phyloP scores from a whole-genome alignment of 495 filamentous ascomycete species.

The Aspergillus heteromorphus region DNA sequence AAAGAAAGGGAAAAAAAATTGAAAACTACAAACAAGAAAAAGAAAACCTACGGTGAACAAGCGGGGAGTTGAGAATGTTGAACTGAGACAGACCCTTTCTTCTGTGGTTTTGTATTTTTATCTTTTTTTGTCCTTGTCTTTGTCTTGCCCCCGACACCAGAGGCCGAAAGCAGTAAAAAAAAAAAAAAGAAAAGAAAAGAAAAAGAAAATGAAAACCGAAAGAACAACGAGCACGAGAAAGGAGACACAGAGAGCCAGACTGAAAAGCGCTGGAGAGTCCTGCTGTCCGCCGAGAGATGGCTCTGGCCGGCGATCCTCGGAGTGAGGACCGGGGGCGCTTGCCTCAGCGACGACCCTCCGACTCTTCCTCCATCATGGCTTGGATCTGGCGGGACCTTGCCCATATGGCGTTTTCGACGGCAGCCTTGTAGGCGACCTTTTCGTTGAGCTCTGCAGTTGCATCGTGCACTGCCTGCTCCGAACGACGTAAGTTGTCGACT shows the following conservation, averaged over 20 bases:
- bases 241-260: no score
- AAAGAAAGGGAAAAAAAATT: background rate
- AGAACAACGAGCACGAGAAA: no score
- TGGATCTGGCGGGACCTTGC: background rate
- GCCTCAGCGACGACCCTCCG: background rate
- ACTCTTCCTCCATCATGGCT: conserved; percentile 1
- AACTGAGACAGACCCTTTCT: background rate
- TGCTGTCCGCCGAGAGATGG: no score
- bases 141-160: background rate
- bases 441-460: background rate
- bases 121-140: conserved; percentile 1
- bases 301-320: no score
- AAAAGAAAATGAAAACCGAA: background rate
- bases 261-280: no score
- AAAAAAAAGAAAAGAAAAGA: background rate
- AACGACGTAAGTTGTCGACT: conserved; percentile 9
- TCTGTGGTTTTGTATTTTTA: background rate
- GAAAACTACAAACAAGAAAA: background rate
- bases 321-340: no score
- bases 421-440: background rate
- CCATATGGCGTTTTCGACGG: conserved; percentile 5
- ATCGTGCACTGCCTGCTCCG: conserved; percentile 4
- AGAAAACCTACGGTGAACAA: background rate
- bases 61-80: background rate
- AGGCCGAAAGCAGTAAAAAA: background rate